A percentile compares a stretch with the other conserved stretches of the same genome.
These are phyloP conservation scores for Serendipita sp. DNA, from an alignment of 768 basidiomycete species.

Conservation along the genomic window DNA sequence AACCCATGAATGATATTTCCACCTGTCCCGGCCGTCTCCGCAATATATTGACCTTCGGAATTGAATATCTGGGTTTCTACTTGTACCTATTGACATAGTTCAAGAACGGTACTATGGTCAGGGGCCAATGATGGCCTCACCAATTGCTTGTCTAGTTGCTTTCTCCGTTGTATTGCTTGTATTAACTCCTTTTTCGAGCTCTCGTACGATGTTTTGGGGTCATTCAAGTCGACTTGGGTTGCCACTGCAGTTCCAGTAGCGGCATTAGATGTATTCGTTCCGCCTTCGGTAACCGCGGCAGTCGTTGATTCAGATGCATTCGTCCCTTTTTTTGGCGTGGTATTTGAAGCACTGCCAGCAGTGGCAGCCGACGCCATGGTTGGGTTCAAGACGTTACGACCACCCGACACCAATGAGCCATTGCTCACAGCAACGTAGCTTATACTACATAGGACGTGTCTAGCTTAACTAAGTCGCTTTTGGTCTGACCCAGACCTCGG, in stretches of 20 bases:
- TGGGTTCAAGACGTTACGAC: background rate
- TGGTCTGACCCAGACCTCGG: too few species aligned
- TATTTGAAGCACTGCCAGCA: background rate
- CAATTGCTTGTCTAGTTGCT: constrained; percentile 60
- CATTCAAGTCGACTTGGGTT: background rate
- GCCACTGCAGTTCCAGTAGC: background rate
- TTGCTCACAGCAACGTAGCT: too few species aligned
- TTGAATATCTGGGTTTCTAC: constrained; percentile 67
- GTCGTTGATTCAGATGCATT: background rate
- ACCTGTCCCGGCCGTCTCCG: constrained; percentile 61
- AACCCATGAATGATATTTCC: constrained; percentile 84
- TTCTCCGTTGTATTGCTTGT: constrained; percentile 58
- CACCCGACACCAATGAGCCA: too few species aligned
- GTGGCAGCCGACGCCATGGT: background rate
- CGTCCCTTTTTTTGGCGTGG: background rate
- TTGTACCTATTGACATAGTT: constrained; percentile 48
- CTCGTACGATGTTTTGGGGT: constrained; percentile 32
- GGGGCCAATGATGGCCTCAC: constrained; percentile 27
- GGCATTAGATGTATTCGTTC: background rate
- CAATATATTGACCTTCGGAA: constrained; percentile 58
- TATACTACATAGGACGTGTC: too few species aligned
- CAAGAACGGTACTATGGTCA: background rate
- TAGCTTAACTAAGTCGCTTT: too few species aligned
- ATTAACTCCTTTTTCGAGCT: constrained; percentile 57
- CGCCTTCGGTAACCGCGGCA: background rate